Percentiles rank a stretch among this genome's conserved stretches.
These are phyloP conservation scores for Penicillium maclennaniae DNA, from an alignment of 495 filamentous ascomycete genomes.

Conservation along the genomic window DNA sequence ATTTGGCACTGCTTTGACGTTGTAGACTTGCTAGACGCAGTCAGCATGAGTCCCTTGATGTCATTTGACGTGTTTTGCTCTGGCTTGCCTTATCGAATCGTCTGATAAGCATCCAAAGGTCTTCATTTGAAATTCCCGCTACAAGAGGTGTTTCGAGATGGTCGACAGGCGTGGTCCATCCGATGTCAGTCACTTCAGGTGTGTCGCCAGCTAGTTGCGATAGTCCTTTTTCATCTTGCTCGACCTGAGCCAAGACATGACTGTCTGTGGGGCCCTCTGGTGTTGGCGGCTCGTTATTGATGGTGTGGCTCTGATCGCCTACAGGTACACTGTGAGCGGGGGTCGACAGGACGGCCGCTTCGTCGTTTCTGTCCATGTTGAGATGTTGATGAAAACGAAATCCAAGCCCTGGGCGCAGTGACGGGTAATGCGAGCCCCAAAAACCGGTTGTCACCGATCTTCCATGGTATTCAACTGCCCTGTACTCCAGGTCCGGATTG, in stretches of 20 bases:
- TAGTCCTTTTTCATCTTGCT: constrained; percentile 46
- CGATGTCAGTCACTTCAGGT: constrained; percentile 59
- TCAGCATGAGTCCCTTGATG: not conserved
- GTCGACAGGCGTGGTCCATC: constrained; percentile 64
- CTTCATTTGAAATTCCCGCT: constrained; percentile 69
- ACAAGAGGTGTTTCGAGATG: constrained; percentile 61
- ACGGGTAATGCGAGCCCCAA: too few species aligned
- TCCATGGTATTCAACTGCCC: constrained; percentile 2
- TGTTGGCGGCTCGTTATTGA: not conserved
- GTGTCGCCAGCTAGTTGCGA: constrained; percentile 43
- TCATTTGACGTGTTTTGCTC: not conserved
- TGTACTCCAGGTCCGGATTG: not conserved
- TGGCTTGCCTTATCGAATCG: constrained; percentile 21
- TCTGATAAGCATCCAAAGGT: constrained; percentile 69
- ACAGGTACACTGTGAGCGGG: not conserved
- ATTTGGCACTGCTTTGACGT: constrained; percentile 66
- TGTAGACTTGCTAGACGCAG: constrained; percentile 70
- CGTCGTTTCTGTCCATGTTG: not conserved
- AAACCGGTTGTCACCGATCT: too few species aligned
- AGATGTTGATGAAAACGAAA: not conserved
- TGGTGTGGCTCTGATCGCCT: not conserved
- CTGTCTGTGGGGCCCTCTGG: constrained; percentile 42
- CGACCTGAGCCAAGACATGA: constrained; percentile 44
- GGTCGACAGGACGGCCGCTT: not conserved
- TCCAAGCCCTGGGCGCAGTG: too few species aligned